Evolutionary conservation across 2,329 filamentous ascomycete genomes (phyloP).

Genomic region (Cryphonectria japonica): DNA sequence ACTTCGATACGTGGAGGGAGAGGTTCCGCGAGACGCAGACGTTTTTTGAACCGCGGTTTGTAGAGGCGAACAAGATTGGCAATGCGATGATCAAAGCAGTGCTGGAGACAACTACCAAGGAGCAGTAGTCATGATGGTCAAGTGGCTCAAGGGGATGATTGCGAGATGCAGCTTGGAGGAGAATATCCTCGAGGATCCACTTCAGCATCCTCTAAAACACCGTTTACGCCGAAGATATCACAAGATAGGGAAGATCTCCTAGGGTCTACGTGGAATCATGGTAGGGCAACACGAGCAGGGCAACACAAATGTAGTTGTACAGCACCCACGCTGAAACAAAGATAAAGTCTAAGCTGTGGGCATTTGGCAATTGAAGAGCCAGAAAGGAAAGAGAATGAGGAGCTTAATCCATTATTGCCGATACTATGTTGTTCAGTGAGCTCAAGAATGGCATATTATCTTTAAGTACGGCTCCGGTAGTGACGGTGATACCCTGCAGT

Average conservation of each 20-base stretch:
- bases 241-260: background rate
- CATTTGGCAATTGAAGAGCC: background rate
- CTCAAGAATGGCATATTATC: background rate
- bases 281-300: background rate
- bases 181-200: background rate
- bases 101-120: constrained; percentile 74
- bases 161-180: background rate
- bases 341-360: background rate
- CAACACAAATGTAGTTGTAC: background rate
- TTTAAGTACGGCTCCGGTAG: background rate
- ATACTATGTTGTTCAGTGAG: background rate
- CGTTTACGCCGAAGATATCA: background rate
- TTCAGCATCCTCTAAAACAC: background rate
- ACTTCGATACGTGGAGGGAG: constrained; percentile 91
- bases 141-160: background rate
- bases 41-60: constrained; percentile 91
- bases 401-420: background rate
- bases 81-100: constrained; percentile 98
- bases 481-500: background rate
- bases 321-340: background rate
- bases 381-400: background rate
- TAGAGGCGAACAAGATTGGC: constrained; percentile 82
- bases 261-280: background rate
- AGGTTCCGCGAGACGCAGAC: constrained; percentile 87
- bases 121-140: background rate